Evolutionary conservation across 2,329 filamentous ascomycete species (phyloP).

Genomic region (Calonectria multiphialidica): DNA sequence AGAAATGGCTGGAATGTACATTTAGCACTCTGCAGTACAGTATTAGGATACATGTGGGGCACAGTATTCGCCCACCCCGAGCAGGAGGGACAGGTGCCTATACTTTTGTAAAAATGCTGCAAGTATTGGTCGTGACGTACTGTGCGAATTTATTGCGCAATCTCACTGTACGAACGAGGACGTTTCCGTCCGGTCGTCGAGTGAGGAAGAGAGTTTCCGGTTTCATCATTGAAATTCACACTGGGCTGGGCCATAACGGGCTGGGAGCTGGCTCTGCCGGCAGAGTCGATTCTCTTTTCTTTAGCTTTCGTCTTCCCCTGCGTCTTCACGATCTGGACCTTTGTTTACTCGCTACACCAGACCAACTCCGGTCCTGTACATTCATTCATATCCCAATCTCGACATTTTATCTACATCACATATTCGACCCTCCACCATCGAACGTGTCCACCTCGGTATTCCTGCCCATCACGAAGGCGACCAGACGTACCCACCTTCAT

Average conservation of each 20-base stretch:
- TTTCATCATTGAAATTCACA: slow-evolving; percentile 1
- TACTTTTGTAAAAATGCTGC: background rate
- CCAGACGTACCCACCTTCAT: background rate
- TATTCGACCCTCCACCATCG: background rate
- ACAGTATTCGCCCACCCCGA: background rate
- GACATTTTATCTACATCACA: background rate
- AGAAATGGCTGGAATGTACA: background rate
- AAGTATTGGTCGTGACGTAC: background rate
- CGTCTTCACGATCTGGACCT: background rate
- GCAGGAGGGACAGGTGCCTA: background rate
- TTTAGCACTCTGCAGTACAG: background rate
- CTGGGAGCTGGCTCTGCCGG: background rate
- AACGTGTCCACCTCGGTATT: background rate
- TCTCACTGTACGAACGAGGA: background rate
- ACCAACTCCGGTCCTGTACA: background rate
- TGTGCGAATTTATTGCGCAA: background rate
- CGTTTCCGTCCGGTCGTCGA: slow-evolving; percentile 2
- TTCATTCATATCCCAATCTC: background rate
- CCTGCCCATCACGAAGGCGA: background rate
- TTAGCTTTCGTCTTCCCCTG: background rate
- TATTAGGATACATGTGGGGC: background rate
- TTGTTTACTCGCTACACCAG: background rate
- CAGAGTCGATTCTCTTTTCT: background rate
- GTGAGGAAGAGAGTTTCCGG: slow-evolving; percentile 3
- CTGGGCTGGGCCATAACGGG: background rate